Conservation (phyloP, 2,329 filamentous ascomycete genomes). For the Alternaria metachromatica region DNA sequence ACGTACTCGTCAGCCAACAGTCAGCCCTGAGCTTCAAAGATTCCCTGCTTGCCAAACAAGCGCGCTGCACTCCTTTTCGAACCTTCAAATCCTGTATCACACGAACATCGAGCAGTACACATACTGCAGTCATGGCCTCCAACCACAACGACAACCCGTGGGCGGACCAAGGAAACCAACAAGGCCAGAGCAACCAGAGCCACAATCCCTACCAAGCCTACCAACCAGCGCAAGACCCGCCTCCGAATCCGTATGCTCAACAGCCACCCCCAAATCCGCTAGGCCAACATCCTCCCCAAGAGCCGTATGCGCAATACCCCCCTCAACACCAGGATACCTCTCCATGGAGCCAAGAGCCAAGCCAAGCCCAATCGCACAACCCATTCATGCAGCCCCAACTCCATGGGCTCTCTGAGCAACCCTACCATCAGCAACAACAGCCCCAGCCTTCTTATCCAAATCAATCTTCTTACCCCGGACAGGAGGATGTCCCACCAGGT, state of each 20-base stretch:
- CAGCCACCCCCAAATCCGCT: constrained; percentile 10
- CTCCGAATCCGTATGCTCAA: constrained; percentile 13
- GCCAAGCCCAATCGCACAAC: constrained; percentile 12
- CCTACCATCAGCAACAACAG: constrained; percentile 8
- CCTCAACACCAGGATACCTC: constrained; percentile 15
- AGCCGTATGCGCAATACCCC: constrained; percentile 2
- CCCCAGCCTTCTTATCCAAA: constrained; percentile 11
- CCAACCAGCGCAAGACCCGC: constrained; percentile 14
- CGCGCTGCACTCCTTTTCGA: neutral
- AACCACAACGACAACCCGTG: constrained; percentile 31
- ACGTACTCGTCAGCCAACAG: constrained; percentile 11
- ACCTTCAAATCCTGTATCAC: neutral
- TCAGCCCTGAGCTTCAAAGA: constrained; percentile 20
- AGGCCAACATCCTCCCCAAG: constrained; percentile 12
- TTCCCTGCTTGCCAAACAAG: constrained; percentile 12
- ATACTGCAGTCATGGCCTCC: constrained; percentile 21
- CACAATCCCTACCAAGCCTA: constrained; percentile 33
- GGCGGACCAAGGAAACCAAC: constrained; percentile 28
- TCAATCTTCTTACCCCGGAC: constrained; percentile 6
- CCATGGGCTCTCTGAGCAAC: constrained; percentile 11
- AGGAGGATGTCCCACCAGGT: constrained; percentile 25
- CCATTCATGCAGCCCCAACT: constrained; percentile 9
- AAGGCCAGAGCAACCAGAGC: constrained; percentile 24
- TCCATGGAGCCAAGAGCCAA: constrained; percentile 17
- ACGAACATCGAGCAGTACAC: neutral